Evolutionary conservation across 1,139 yeast genomes (phyloP).

Genomic region (Taphrina deformans): DNA sequence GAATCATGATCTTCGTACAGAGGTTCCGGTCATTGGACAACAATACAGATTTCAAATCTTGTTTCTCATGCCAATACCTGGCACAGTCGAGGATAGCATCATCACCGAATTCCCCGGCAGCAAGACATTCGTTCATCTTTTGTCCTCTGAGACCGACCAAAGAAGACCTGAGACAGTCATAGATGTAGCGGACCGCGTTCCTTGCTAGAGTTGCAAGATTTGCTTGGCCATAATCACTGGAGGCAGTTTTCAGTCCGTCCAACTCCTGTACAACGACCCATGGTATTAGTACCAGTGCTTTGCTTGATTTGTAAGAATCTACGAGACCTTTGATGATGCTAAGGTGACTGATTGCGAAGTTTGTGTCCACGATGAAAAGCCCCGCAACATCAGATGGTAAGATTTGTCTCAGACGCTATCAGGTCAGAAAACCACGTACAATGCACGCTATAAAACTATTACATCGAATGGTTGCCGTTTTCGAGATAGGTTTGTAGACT

Average conservation of each 20-base stretch:
- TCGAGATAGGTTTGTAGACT: background rate
- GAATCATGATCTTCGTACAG: conserved; percentile 69
- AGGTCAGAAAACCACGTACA: background rate
- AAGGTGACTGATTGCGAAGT: conserved; percentile 68
- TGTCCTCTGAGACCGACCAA: conserved; percentile 65
- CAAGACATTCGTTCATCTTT: conserved; percentile 53
- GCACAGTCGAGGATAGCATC: conserved; percentile 88
- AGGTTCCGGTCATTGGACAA: conserved; percentile 81
- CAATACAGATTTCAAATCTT: conserved; percentile 56
- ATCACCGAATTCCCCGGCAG: conserved; percentile 56
- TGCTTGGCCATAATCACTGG: conserved; percentile 14
- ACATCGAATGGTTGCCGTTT: conserved; percentile 2
- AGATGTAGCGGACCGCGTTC: conserved; percentile 78
- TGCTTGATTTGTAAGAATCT: conserved; percentile 48
- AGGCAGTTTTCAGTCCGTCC: conserved; percentile 64
- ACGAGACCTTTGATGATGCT: conserved; percentile 56
- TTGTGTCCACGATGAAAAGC: conserved; percentile 69
- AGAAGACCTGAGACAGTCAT: conserved; percentile 56
- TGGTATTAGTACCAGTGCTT: conserved; percentile 64
- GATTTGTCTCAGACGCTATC: background rate
- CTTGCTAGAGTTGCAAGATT: conserved; percentile 54
- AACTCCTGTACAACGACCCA: conserved; percentile 68
- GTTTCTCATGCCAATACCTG: conserved; percentile 55
- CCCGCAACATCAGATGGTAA: conserved; percentile 32
- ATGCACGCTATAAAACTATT: background rate